Evolutionary conservation across 768 basidiomycete species (phyloP), one percentile per base, ranked within the genome.

Genomic region (Phlebiopsis flavidoalba): DNA sequence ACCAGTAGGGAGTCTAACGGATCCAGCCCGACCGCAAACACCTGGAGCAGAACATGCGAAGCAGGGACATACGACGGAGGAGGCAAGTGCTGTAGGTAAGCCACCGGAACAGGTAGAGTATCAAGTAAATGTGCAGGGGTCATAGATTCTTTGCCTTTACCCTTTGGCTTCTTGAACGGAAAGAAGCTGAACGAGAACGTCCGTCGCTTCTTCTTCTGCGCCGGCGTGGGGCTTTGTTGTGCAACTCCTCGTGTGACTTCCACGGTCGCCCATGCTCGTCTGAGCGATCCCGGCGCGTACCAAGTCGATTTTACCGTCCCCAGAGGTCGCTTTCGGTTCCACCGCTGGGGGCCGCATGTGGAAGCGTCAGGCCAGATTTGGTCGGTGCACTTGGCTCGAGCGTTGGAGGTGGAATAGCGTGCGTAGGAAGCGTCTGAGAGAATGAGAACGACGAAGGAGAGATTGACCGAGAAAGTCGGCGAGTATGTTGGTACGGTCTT

Each of bases 11-110:
- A 80, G 74, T 96, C 95, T 6, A 88, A 75, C 14, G 80, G 78
- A 65, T 96, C 93, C 47, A 96, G 72, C 2, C 85, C 93, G 1
- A 93, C 91, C n/a, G 88, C 91, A 80, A 89, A 93, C 3, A 97
- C 89, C 70, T 95, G 93, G 6, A 97, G 85, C 22, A 97, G 78
- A 15, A 95, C 82, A 59, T 88, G 80, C 26, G 79, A 77, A 50
- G 83, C 78, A 0, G 86, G 83, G 10, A 95, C 85, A 67, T 87
- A 86, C 12, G 77, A 76, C 0, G 95, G 95, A 12, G 94, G 92
- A 64, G 80, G 51, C n/a, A 67, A 65, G 58, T 67, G 79, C 59
- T 67, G 77, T 60, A 60, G 65, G 59, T 69, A 67, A 54, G 69
- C 69, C 53, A 71, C 67, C 8, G 71, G 67, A 0, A 69, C 58